Percentiles rank a stretch among this genome's conserved stretches.
Conservation (phyloP, 2,329 filamentous ascomycete genomes). For the Teratosphaeria gauchensis region DNA sequence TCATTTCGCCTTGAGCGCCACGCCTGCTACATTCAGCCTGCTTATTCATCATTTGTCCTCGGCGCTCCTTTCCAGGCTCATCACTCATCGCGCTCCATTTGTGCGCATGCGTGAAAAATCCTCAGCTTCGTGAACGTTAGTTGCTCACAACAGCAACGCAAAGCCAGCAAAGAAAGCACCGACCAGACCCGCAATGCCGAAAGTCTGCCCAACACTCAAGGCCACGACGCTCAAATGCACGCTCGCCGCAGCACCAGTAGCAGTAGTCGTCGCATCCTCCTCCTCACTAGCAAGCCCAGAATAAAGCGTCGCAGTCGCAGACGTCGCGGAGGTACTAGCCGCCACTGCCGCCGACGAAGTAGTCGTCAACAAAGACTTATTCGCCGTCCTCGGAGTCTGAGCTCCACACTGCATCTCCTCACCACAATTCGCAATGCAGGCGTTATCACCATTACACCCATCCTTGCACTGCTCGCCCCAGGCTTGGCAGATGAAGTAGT, state of each 20-base stretch:
- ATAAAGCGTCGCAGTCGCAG: constrained; percentile 30
- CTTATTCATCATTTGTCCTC: too few species aligned
- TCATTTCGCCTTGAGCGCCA: background rate
- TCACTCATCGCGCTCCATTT: background rate
- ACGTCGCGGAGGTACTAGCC: constrained; percentile 15
- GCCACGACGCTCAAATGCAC: constrained; percentile 27
- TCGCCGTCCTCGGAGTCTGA: constrained; percentile 50
- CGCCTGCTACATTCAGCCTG: background rate
- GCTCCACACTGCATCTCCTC: constrained; percentile 65
- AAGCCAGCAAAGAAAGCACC: constrained; percentile 50
- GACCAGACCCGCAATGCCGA: constrained; percentile 46
- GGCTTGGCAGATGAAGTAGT: constrained; percentile 65
- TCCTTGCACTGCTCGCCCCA: constrained; percentile 55
- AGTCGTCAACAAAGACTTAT: constrained; percentile 43
- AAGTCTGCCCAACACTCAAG: constrained; percentile 46
- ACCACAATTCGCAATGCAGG: constrained; percentile 53
- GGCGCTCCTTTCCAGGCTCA: background rate
- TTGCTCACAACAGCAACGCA: constrained; percentile 28
- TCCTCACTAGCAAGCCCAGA: constrained; percentile 32
- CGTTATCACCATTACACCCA: constrained; percentile 45
- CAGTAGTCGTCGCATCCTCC: constrained; percentile 9
- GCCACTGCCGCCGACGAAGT: constrained; percentile 23
- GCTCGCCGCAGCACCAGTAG: constrained; percentile 21
- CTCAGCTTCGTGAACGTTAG: background rate
- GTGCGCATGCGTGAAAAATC: background rate